Evolutionary conservation across 768 basidiomycete species (phyloP), one percentile per base, ranked within the genome.

Genomic region (Phaeotremella fagi): DNA sequence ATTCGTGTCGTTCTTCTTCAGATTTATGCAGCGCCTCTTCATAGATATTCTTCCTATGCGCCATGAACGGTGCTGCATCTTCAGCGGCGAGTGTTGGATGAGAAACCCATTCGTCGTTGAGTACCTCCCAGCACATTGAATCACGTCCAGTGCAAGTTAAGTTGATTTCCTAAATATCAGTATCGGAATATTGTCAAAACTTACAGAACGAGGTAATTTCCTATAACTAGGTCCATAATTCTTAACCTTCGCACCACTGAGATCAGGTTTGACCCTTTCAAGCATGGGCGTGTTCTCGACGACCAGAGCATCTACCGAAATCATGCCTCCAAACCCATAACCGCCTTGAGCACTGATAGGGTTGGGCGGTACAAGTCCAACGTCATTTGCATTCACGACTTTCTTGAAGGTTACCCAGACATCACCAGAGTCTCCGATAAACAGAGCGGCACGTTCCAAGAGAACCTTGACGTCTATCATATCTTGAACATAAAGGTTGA

Each of bases 41-140:
- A 72, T 87, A 97, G 4, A 83, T 81, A 70, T 97, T 99, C 79
- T 97, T 97, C 79, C 95, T 94, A 75, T 97, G 89, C 4, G 92
- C 81, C 43, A 75, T 65, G 59, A 90, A 82, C 64, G 95, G 95
- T 9, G 89, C 91, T 0, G 91, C 83, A 70, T 94, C 91, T 71
- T 98, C 94, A 20, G 90, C 92, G 7, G 90, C 90, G 89, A 91
- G 95, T 1, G 91, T 94, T 2, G 95, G 94, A 73, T 98, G 94
- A 14, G 94, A 95, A 11, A 98, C 90, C 94, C 95, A 98, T 61
- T 86, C 83, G 68, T 98, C 92, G 70, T 99, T 99, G 42, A 99
- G 81, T 25, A 99, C 91, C 25, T 90, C 90, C 71, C 91, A 88
- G 70, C 88, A 92, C 51, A 97, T 85, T 57, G 90, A 83, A 65